A percentile compares a stretch with the other conserved stretches of the same genome.
These are phyloP conservation scores for Chaetomiaceae sp. DNA, from an alignment of 2,329 filamentous ascomycete species.

Conservation along the genomic window DNA sequence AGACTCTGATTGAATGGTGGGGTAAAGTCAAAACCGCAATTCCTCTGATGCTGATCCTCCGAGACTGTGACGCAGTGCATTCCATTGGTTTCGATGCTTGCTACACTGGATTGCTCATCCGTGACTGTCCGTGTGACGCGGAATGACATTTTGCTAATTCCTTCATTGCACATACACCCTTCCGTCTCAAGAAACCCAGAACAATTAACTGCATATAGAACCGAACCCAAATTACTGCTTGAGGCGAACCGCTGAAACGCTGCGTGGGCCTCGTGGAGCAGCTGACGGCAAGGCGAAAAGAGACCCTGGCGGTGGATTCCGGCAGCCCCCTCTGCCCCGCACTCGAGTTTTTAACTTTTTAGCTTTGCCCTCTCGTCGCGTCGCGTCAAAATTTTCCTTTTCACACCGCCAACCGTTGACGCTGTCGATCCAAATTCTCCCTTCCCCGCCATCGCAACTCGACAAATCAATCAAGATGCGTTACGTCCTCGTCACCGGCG, in stretches of 20 bases:
- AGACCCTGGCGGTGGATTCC: slow-evolving; percentile 5
- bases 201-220: too few species aligned
- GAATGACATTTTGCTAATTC: too few species aligned
- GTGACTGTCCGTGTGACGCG: too few species aligned
- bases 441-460: not conserved
- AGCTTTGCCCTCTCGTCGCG: slow-evolving; percentile 7
- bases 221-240: not conserved
- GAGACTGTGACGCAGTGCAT: not conserved
- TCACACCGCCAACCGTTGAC: slow-evolving; percentile 13
- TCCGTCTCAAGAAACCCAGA: too few species aligned
- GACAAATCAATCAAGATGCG: slow-evolving; percentile 17
- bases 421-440: slow-evolving; percentile 1
- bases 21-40: not conserved
- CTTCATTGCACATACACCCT: too few species aligned
- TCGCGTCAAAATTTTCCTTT: slow-evolving; percentile 20
- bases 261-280: not conserved
- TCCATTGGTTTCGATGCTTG: not conserved
- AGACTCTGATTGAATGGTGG: not conserved
- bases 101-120: too few species aligned
- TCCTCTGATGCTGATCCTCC: not conserved
- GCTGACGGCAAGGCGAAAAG: slow-evolving; percentile 9
- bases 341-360: slow-evolving; percentile 14
- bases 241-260: slow-evolving; percentile 4
- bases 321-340: slow-evolving; percentile 13
- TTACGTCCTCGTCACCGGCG: slow-evolving; percentile 22